These are phyloP conservation scores for Begonia loranthoides DNA, from an alignment of 306 rosid genomes.

Conservation along the genomic window DNA sequence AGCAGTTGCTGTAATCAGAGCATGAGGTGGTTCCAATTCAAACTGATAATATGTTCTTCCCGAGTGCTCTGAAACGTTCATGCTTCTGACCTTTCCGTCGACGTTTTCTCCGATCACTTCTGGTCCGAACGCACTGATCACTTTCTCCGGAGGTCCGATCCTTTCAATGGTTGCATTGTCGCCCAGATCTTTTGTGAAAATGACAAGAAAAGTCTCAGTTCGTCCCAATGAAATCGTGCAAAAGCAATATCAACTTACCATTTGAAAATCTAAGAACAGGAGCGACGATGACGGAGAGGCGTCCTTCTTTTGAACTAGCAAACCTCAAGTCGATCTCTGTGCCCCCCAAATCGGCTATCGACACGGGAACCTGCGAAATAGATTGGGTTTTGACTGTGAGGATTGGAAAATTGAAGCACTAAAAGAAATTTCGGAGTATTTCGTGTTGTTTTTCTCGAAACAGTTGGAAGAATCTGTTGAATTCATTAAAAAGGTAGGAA, in stretches of 20 bases:
- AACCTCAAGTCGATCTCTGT: slow-evolving; percentile 94
- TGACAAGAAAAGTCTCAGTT: slow-evolving; percentile 1
- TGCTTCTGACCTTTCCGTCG: slow-evolving; percentile 73
- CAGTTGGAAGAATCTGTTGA: too few relatives aligned
- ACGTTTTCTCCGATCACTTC: slow-evolving; percentile 92
- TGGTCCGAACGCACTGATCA: slow-evolving; percentile 85
- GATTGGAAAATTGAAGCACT: too few relatives aligned
- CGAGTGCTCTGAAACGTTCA: slow-evolving; percentile 43
- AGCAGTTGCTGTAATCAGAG: slow-evolving; percentile 81
- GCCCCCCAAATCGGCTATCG: slow-evolving; percentile 99
- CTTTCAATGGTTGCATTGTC: slow-evolving; percentile 72
- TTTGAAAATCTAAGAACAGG: slow-evolving; percentile 75
- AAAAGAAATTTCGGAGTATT: too few relatives aligned
- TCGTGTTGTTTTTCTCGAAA: too few relatives aligned
- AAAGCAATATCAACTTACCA: slow-evolving; percentile 4
- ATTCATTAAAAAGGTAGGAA: too few relatives aligned
- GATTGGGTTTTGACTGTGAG: slow-evolving; percentile 5
- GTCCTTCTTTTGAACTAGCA: slow-evolving; percentile 70
- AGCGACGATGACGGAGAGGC: slow-evolving; percentile 71
- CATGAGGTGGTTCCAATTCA: slow-evolving; percentile 96
- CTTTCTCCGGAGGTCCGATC: slow-evolving; percentile 83
- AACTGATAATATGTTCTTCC: slow-evolving; percentile 89
- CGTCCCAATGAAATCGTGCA: neutral
- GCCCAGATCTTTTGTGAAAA: slow-evolving; percentile 42
- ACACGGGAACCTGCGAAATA: slow-evolving; percentile 75